Evolutionary conservation across 768 basidiomycete species (phyloP), one percentile per base, ranked within the genome.

Genomic region (Leccinellum albellum): DNA sequence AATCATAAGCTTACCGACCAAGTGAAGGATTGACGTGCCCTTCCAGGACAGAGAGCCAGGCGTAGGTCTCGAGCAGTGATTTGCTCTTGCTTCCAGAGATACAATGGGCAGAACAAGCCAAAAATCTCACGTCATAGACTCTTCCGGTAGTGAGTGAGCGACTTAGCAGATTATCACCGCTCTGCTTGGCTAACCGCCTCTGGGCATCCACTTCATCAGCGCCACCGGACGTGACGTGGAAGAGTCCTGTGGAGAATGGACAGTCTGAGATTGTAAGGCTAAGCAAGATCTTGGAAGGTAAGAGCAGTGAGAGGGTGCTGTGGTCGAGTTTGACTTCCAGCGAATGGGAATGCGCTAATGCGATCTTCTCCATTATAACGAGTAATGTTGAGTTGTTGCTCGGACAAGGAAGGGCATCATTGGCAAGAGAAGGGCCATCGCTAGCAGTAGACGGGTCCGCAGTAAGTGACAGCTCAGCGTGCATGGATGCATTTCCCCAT

Each of bases 81-180:
- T 31, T 21, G 9, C 32, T 40, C 1, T 37, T 24, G 28, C 23
- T 20, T 8, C 46, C 57, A 21, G 53, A 51, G n/a, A 49, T 6
- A 51, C 47, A 20, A 6, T 49, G 52, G 3, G 48, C 28, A 56
- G 56, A 44, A 29, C 1, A 23, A 32, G 66, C 21, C 53, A 68
- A 17, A 55, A 66, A 66, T 13, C 54, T 62, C n/a, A 66, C 56
- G 23, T 66, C 66, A n/a, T 54, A 58, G 14, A 58, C 49, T 35
- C 50, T 63, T 47, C 65, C 65, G 6, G 64, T 66, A 12, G 32
- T 14, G 17, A 68, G 61, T 32, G 55, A 66, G 46, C 10, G 55
- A 40, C 29, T 44, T 13, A 68, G n/a, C 14, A 59, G 26, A 44
- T 15, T 26, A 12, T 61, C 58, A 29, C 45, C 29, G 6, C 49